phyloP scores from a whole-genome alignment of 2,329 filamentous ascomycete species.

The Didymella glomerata region DNA sequence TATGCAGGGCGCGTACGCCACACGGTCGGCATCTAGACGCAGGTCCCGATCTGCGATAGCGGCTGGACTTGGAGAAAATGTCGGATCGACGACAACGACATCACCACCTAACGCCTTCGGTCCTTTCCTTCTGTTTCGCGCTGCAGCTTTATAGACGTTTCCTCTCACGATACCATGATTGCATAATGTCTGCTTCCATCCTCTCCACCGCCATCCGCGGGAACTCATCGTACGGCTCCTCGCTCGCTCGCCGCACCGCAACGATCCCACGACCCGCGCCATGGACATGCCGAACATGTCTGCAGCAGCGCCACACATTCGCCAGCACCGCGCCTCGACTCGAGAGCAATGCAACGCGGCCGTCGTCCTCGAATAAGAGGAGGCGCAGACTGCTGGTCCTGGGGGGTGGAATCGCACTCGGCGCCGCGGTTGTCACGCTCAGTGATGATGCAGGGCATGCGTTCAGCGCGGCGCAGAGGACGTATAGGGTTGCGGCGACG shows the following conservation, averaged over 20 bases:
- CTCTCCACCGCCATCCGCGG: conserved; percentile 30
- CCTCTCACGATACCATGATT: conserved; percentile 3
- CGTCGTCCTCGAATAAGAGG: conserved; percentile 30
- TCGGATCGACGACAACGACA: conserved; percentile 11
- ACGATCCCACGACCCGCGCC: conserved; percentile 39
- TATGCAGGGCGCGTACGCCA: conserved; percentile 6
- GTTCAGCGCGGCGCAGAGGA: conserved; percentile 78
- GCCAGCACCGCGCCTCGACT: not conserved
- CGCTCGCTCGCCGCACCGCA: conserved; percentile 30
- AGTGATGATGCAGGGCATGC: conserved; percentile 76
- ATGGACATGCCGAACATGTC: conserved; percentile 50
- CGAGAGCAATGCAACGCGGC: not conserved
- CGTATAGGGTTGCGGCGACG: conserved; percentile 77
- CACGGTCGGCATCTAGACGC: not conserved
- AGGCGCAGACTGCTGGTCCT: conserved; percentile 39
- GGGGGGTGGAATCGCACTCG: conserved; percentile 44
- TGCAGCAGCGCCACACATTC: conserved; percentile 36
- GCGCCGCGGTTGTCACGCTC: conserved; percentile 58
- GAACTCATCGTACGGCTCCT: not conserved
- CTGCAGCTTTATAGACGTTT: conserved; percentile 1
- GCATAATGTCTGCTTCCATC: conserved; percentile 43
- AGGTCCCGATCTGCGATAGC: conserved; percentile 13
- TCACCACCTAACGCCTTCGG: not conserved
- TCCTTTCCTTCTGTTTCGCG: not conserved
- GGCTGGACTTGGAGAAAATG: conserved; percentile 17